Evolutionary conservation across 1,139 yeast species (phyloP).

Genomic region (Komagataea norvegica): DNA sequence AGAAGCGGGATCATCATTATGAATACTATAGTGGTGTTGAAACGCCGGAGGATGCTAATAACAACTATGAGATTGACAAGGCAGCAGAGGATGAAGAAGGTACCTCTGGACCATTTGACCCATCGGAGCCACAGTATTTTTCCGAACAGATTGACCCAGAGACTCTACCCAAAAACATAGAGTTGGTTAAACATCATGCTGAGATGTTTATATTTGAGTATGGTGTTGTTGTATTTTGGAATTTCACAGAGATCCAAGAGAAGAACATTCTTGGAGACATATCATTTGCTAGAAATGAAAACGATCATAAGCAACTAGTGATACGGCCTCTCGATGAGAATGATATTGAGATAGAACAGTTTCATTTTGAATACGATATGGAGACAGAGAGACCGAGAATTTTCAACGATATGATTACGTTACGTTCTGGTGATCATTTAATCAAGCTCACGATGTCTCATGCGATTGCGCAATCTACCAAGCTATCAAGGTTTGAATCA

Average conservation of each 20-base stretch:
- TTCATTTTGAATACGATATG: conserved; percentile 85
- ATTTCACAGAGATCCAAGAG: conserved; percentile 87
- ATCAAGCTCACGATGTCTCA: conserved; percentile 91
- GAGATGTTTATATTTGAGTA: conserved; percentile 87
- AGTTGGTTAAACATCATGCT: conserved; percentile 68
- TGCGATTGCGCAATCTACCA: conserved; percentile 95
- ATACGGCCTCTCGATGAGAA: conserved; percentile 79
- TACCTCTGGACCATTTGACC: conserved; percentile 43
- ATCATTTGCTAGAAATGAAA: conserved; percentile 60
- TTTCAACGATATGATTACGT: conserved; percentile 89
- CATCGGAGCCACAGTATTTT: conserved; percentile 63
- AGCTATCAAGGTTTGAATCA: conserved; percentile 84
- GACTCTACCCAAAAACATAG: conserved; percentile 31
- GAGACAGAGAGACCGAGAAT: conserved; percentile 82
- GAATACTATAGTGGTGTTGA: conserved; percentile 86
- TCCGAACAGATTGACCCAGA: conserved; percentile 32
- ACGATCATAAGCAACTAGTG: conserved; percentile 41
- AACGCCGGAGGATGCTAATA: conserved; percentile 59
- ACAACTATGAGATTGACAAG: conserved; percentile 38
- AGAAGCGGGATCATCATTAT: conserved; percentile 83
- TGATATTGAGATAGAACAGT: conserved; percentile 92
- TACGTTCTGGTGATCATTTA: conserved; percentile 86
- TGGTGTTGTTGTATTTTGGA: conserved; percentile 97
- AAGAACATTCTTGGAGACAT: conserved; percentile 90
- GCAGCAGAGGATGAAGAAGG: conserved; percentile 28